Base-by-base conservation (phyloP, 495 filamentous ascomycete species). In the Monascus purpureus region DNA sequence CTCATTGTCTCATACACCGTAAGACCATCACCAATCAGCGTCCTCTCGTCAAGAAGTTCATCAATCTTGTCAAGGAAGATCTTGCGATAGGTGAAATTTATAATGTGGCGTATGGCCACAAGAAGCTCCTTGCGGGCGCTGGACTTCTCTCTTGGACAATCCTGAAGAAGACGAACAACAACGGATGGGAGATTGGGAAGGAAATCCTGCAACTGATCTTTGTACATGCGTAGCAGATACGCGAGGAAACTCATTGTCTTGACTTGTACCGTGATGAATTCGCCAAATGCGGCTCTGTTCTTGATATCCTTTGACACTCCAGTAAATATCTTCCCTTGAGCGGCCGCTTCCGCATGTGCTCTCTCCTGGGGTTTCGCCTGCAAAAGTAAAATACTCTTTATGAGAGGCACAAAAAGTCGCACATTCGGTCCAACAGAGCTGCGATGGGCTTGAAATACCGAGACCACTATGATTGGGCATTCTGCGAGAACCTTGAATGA, bases 181-280 rank as follows among this genome's bases (percentile, higher is more conserved):
- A 96, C 90, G 17, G 81, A 78, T 2, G 92, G 92, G 8, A 99
- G 63, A 1, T 73, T 78, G 0, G 80, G 79, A 29, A 99, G 60
- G 46, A 96, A 99, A 44, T 96, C 92, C 8, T 75, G 72, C 0
- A 99, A 65, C 35, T 93, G 82, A 25, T 81, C 73, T 12, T 85
- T 75, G 51, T 94, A 94, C 24, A 86, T 75, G 15, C 92, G 68
- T 16, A 99, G 67, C 3, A 99, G 61, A 52, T 96, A 99, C 1
- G 92, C 92, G 41, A 99, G 55, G 46, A 99, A 99, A 42, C 84
- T 93, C 92, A 99, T 96, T 0, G 90, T 96, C 67, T 99, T 99
- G 26, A 99, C 90, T 54, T 99, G 92, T 1, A 85, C 86, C 0
- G 83, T 95, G 33, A 99, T 88, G 37, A 99, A 87, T 37, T 99